These are phyloP conservation scores for Cordyceps cicadae DNA, from an alignment of 2,329 filamentous ascomycete species.

Conservation along the genomic window DNA sequence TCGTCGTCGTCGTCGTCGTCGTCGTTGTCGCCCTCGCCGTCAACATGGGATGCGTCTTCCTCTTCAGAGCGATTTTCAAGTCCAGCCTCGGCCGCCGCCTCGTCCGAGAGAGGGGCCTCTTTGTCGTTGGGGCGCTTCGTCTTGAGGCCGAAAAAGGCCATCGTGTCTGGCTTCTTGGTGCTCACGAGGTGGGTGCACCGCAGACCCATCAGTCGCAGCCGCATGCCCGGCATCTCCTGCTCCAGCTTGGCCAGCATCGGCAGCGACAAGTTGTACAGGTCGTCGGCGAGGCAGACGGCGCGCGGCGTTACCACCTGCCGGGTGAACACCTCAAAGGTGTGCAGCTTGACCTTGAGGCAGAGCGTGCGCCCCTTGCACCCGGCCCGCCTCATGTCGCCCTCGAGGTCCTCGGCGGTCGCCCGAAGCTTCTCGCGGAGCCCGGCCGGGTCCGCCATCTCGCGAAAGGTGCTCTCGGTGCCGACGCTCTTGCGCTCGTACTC, in stretches of 20 bases:
- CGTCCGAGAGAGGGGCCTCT: not conserved
- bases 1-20: slow-evolving; percentile 28
- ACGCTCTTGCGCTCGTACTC: slow-evolving; percentile 90
- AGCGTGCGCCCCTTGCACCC: slow-evolving; percentile 86
- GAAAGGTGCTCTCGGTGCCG: slow-evolving; percentile 87
- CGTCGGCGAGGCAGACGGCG: slow-evolving; percentile 64
- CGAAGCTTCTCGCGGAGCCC: slow-evolving; percentile 69
- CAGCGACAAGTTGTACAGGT: slow-evolving; percentile 72
- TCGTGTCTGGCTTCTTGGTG: slow-evolving; percentile 70
- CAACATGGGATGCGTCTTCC: not conserved
- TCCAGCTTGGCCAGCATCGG: slow-evolving; percentile 80
- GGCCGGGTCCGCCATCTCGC: slow-evolving; percentile 61
- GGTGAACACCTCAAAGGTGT: slow-evolving; percentile 87
- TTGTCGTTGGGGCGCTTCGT: slow-evolving; percentile 19
- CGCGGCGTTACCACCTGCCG: slow-evolving; percentile 69
- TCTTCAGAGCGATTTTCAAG: not conserved
- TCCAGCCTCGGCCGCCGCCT: slow-evolving; percentile 5
- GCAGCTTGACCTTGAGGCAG: slow-evolving; percentile 85
- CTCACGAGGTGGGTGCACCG: slow-evolving; percentile 81
- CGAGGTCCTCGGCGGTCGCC: slow-evolving; percentile 75
- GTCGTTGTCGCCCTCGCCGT: not conserved
- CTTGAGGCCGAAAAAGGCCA: slow-evolving; percentile 68
- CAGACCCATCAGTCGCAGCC: slow-evolving; percentile 76
- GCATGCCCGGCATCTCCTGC: slow-evolving; percentile 73
- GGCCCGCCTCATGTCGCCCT: slow-evolving; percentile 72